Conservation (phyloP, 2,329 filamentous ascomycete genomes). For the Nectriaceae sp. region DNA sequence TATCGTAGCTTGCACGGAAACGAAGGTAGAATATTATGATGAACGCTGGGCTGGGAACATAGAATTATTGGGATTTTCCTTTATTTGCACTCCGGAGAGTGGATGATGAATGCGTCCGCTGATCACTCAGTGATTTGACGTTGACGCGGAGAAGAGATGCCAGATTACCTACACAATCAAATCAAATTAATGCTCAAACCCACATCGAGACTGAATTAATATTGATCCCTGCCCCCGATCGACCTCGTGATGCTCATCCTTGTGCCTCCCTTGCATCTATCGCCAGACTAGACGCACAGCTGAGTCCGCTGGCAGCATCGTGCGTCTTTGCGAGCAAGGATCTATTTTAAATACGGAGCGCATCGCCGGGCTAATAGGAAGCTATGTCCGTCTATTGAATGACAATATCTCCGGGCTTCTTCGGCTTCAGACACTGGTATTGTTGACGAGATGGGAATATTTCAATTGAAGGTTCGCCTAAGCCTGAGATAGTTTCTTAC, state of each 20-base stretch:
- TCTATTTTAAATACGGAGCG: too few species aligned
- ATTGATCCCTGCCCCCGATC: slow-evolving; percentile 22
- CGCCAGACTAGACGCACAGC: not conserved
- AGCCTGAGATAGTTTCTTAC: too few species aligned
- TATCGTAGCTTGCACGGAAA: slow-evolving; percentile 7
- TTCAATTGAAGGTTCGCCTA: too few species aligned
- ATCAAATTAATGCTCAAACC: not conserved
- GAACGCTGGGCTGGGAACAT: slow-evolving; percentile 31
- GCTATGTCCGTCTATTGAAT: too few species aligned
- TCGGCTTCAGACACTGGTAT: too few species aligned
- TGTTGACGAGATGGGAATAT: too few species aligned
- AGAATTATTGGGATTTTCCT: slow-evolving; percentile 26
- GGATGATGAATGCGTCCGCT: slow-evolving; percentile 28
- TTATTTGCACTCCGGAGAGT: slow-evolving; percentile 19
- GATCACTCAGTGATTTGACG: slow-evolving; percentile 28
- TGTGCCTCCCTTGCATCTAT: slow-evolving; percentile 20
- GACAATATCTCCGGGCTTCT: too few species aligned
- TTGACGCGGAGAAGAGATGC: slow-evolving; percentile 29
- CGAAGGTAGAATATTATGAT: slow-evolving; percentile 23
- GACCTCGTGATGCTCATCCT: slow-evolving; percentile 26
- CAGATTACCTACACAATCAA: slow-evolving; percentile 19
- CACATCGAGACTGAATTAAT: not conserved
- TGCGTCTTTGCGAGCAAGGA: too few species aligned
- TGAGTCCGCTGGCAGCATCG: not conserved
- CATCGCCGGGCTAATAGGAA: too few species aligned